Percentiles rank a stretch among this genome's conserved stretches.
Conservation (phyloP, 164 flowering plant genomes). For the Euptelea pleiosperma region DNA sequence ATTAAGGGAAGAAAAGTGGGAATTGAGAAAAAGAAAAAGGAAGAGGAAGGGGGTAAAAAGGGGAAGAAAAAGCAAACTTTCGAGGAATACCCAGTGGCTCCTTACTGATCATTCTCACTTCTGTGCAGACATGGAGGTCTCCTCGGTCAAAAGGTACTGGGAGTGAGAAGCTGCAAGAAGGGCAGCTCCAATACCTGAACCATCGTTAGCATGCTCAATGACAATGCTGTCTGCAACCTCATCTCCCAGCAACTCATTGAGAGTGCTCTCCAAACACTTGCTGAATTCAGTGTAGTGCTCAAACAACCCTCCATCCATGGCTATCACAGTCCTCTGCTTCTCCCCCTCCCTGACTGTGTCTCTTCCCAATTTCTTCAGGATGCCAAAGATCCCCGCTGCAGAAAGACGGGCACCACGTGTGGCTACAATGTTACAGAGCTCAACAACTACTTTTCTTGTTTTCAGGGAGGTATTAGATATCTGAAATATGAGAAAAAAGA, state of each 20-base stretch:
- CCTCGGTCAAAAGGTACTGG: conserved; percentile 53
- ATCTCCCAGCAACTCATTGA: conserved; percentile 71
- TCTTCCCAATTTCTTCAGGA: conserved; percentile 81
- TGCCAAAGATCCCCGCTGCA: conserved; percentile 92
- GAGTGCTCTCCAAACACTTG: conserved; percentile 48
- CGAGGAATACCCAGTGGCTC: neutral
- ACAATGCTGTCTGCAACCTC: conserved; percentile 37
- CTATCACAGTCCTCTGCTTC: conserved; percentile 61
- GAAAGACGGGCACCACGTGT: conserved; percentile 85
- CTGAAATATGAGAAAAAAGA: conserved; percentile 32
- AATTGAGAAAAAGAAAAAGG: conserved; percentile 13
- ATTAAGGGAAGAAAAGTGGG: neutral
- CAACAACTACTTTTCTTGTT: conserved; percentile 66
- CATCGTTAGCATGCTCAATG: conserved; percentile 73
- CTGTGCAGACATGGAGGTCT: no score
- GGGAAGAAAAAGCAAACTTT: neutral
- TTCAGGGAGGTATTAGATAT: conserved; percentile 70
- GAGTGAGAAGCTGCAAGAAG: conserved; percentile 96
- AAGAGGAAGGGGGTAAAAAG: no score
- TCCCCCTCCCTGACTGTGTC: conserved; percentile 55
- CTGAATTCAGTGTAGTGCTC: conserved; percentile 84
- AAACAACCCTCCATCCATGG: conserved; percentile 84
- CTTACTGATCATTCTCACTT: conserved; percentile 15
- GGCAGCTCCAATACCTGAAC: conserved; percentile 94
- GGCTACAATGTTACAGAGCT: conserved; percentile 77